Base-by-base conservation (phyloP, 805 yeast species). In the Kodamaea kaohsiungensis region DNA sequence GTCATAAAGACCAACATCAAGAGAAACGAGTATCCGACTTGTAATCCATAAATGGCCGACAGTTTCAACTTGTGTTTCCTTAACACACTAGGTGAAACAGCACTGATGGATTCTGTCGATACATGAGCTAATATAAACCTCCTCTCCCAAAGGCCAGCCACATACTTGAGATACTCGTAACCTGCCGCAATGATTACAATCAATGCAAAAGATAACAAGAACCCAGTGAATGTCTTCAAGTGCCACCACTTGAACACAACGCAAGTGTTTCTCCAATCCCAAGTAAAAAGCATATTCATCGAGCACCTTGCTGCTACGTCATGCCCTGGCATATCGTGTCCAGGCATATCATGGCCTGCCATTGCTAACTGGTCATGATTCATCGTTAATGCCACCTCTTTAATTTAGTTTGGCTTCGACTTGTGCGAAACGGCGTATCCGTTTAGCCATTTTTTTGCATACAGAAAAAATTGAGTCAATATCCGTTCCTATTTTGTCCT, bases 1-100 rank as follows among this genome's bases (percentile, higher is more conserved):
- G 93, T 88, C 96, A 89, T 89, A 61, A 89, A 89, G 0, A 90
- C 82, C 60, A 89, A 79, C 96, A 89, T 89, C 61, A 85, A 71
- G 73, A 85, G 71, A 62, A 87, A 86, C 2, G 91, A 85, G 62
- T 84, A 87, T 0, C 85, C 85, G 4, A 87, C 89, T 62, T 86
- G 89, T 8, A 81, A 56, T 1, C 86, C 91, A 64, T 88, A 88
- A 38, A 79, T 59, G 13, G 77, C 56, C 7, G 85, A 71, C 57
- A 70, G 72, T 49, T 68, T 69, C 46, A 73, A 43, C 55, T 59
- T 65, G 58, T 56, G 62, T 1, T 47, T 49, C 13, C 60, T 53
- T 15, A 64, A 42, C 16, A 52, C 22, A 35, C 35, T 39, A 40
- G 63, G 55, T 17, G 52, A 19, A 2, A 55, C 53, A 5, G 59